A percentile compares a stretch with the other conserved stretches of the same genome.
phyloP scores from a whole-genome alignment of 2,329 filamentous ascomycete genomes.

The Penicillium hordei region DNA sequence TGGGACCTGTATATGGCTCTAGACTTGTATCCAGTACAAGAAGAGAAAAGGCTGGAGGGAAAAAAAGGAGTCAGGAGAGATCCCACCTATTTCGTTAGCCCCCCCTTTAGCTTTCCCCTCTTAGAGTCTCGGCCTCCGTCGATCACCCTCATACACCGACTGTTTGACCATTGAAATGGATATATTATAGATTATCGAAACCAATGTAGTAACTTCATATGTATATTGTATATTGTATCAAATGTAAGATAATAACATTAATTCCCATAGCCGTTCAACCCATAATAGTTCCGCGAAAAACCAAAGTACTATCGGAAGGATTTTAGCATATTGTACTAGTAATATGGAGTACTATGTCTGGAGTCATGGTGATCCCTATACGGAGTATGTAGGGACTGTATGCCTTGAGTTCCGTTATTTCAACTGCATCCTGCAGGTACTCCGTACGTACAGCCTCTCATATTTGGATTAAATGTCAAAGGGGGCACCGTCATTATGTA shows the following conservation, averaged over 20 bases:
- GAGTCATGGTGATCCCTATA: not conserved
- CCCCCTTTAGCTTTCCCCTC: constrained; percentile 21
- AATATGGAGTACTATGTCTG: not conserved
- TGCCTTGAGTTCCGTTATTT: not conserved
- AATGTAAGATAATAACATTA: no score
- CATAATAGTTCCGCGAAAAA: not conserved
- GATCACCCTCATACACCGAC: constrained; percentile 32
- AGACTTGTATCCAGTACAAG: constrained; percentile 5
- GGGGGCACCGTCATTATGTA: not conserved
- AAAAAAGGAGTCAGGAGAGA: constrained; percentile 23
- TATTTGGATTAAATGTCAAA: not conserved
- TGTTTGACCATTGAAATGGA: constrained; percentile 15
- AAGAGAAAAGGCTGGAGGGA: constrained; percentile 11
- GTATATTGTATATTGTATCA: no score
- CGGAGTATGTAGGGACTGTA: no score
- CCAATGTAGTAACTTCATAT: no score
- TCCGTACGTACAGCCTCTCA: not conserved
- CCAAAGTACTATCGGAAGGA: not conserved
- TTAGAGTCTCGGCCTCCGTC: constrained; percentile 28
- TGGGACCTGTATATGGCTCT: constrained; percentile 7
- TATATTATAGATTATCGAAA: not conserved
- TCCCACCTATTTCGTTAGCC: constrained; percentile 23
- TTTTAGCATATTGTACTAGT: not conserved
- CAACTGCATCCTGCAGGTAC: not conserved
- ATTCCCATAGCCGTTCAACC: no score